Evolutionary conservation across 305 asterid genomes (phyloP).

Genomic region (Ilex paraguariensis): DNA sequence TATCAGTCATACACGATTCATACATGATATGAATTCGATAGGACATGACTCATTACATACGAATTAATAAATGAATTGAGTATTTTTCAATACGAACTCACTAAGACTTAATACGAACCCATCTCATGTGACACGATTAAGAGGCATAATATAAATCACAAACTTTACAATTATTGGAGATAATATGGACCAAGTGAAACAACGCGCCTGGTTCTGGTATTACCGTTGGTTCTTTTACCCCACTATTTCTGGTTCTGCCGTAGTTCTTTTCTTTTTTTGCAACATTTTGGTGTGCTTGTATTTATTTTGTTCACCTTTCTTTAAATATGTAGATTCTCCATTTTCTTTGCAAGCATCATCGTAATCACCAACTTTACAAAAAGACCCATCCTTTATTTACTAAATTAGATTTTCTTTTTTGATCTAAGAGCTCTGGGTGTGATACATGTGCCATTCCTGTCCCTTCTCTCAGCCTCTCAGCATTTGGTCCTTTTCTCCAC

Average conservation of each 20-base stretch:
- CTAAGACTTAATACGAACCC: too few species aligned
- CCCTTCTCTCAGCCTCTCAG: constrained; percentile 27
- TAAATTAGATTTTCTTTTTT: background rate
- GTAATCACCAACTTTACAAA: constrained; percentile 31
- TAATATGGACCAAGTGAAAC: background rate
- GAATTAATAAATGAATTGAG: too few species aligned
- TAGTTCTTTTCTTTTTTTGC: background rate
- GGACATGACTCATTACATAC: too few species aligned
- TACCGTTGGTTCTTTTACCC: constrained; percentile 25
- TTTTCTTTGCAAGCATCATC: constrained; percentile 15
- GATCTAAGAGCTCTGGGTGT: constrained; percentile 19
- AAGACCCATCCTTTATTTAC: constrained; percentile 30
- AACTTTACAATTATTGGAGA: too few species aligned
- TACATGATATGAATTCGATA: too few species aligned
- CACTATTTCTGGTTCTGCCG: constrained; percentile 7
- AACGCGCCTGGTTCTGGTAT: constrained; percentile 24
- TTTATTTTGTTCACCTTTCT: too few species aligned
- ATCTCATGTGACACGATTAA: too few species aligned
- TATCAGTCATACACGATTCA: too few species aligned
- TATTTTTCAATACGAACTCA: too few species aligned
- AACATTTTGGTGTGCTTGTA: too few species aligned
- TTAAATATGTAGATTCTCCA: background rate
- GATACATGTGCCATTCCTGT: constrained; percentile 46
- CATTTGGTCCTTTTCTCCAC: constrained; percentile 2
- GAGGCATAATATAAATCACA: too few species aligned